Percentiles rank a stretch among this genome's conserved stretches.
Evolutionary conservation across 2,329 filamentous ascomycete genomes (phyloP).

Genomic region (Neofusicoccum parvum): DNA sequence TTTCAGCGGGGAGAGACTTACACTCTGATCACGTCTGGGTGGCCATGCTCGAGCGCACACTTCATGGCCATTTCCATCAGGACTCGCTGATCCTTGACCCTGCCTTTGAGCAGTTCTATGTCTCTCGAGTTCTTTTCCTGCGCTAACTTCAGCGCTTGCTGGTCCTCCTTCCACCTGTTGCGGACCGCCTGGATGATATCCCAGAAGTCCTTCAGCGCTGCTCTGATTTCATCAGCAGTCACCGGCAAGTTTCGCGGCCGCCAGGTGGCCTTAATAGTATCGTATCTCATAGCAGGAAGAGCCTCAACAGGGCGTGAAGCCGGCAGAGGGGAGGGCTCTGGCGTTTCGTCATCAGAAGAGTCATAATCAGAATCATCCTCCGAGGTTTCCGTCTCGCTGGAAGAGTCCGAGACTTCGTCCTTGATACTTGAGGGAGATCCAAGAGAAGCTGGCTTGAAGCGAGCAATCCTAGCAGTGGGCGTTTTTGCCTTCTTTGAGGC

Average conservation of each 20-base stretch:
- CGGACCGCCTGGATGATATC: constrained; percentile 62
- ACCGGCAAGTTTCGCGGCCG: constrained; percentile 55
- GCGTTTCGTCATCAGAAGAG: constrained; percentile 55
- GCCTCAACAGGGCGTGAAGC: constrained; percentile 54
- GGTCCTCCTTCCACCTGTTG: constrained; percentile 63
- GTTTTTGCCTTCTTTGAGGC: constrained; percentile 30
- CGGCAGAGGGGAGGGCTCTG: constrained; percentile 59
- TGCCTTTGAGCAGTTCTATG: constrained; percentile 56
- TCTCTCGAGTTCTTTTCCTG: constrained; percentile 59
- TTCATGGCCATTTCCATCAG: constrained; percentile 56
- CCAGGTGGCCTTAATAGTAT: constrained; percentile 65
- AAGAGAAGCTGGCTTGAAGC: constrained; percentile 6
- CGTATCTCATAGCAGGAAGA: constrained; percentile 58
- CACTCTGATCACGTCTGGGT: constrained; percentile 49
- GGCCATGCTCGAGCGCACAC: constrained; percentile 48
- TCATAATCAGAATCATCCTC: constrained; percentile 54
- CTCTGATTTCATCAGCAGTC: constrained; percentile 55
- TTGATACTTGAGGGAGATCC: constrained; percentile 22
- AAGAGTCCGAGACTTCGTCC: constrained; percentile 46
- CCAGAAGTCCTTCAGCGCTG: constrained; percentile 59
- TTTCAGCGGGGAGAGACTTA: constrained; percentile 31
- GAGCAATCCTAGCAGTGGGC: constrained; percentile 13
- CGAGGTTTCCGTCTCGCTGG: constrained; percentile 49
- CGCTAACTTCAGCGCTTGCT: constrained; percentile 58
- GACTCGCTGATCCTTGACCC: constrained; percentile 60